These are phyloP conservation scores for Sphaerulina musiva DNA, from an alignment of 2,329 filamentous ascomycete genomes.

Conservation along the genomic window DNA sequence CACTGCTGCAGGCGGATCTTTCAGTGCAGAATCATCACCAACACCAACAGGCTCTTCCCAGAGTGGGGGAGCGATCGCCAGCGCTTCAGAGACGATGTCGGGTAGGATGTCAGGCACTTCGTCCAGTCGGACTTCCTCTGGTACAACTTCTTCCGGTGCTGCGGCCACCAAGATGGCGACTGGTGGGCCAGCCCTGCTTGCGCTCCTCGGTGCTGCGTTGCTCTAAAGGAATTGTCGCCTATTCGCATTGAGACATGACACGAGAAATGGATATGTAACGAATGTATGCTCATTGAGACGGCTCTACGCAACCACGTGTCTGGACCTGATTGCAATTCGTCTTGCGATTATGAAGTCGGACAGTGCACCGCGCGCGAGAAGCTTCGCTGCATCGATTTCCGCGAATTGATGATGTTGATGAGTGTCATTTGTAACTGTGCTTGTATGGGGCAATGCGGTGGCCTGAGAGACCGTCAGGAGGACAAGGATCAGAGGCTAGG, in stretches of 20 bases:
- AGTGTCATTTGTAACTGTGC: too few relatives aligned
- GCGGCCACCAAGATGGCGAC: constrained; percentile 2
- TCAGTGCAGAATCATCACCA: not conserved
- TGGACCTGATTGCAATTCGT: too few relatives aligned
- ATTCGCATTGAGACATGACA: not conserved
- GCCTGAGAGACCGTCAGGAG: too few relatives aligned
- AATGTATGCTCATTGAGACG: not conserved
- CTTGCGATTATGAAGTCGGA: too few relatives aligned
- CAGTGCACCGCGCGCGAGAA: too few relatives aligned
- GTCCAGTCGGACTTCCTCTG: not conserved
- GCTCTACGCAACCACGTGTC: too few relatives aligned
- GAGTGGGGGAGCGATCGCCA: not conserved
- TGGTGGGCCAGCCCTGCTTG: constrained; percentile 6
- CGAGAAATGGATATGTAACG: not conserved
- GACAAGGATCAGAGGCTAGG: too few relatives aligned
- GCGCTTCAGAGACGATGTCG: not conserved
- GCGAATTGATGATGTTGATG: too few relatives aligned
- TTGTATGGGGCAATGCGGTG: too few relatives aligned
- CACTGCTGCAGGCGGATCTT: constrained; percentile 5
- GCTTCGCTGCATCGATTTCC: too few relatives aligned
- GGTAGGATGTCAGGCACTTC: not conserved
- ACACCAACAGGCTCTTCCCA: constrained; percentile 5
- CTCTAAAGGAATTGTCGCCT: not conserved
- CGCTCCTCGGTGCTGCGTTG: constrained; percentile 2
- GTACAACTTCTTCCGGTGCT: constrained; percentile 1